Conservation (phyloP, 352 stramenopile species). For the Phytopythium chamaehyphon region DNA sequence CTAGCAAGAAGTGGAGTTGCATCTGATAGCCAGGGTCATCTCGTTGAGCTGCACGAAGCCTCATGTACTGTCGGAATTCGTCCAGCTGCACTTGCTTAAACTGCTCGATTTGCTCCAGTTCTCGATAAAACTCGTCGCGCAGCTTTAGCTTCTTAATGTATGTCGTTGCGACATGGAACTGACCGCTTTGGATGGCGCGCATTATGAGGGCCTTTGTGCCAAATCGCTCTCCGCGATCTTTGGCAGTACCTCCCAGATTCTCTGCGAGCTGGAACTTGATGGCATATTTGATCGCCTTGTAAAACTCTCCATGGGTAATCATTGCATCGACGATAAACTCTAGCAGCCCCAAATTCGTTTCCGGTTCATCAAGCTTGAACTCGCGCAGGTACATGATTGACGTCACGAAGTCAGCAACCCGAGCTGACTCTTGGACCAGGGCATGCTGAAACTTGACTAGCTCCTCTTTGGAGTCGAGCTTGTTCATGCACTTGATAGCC, state of each 20-base stretch:
- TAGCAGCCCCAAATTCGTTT: slow-evolving; percentile 37
- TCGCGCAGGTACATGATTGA: slow-evolving; percentile 66
- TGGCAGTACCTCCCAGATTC: slow-evolving; percentile 8
- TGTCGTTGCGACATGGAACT: slow-evolving; percentile 68
- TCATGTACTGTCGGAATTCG: slow-evolving; percentile 62
- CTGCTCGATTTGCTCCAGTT: slow-evolving; percentile 58
- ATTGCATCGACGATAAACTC: slow-evolving; percentile 60
- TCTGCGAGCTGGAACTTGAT: slow-evolving; percentile 73
- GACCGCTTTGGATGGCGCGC: slow-evolving; percentile 48
- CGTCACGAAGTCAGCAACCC: slow-evolving; percentile 67
- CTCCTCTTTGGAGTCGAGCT: slow-evolving; percentile 44
- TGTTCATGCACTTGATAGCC: slow-evolving; percentile 79
- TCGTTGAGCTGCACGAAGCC: slow-evolving; percentile 41
- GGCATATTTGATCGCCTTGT: slow-evolving; percentile 88
- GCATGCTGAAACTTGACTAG: slow-evolving; percentile 41
- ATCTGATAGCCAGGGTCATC: slow-evolving; percentile 37
- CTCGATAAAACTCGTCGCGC: slow-evolving; percentile 45
- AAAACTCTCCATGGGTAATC: slow-evolving; percentile 68
- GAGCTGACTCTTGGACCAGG: slow-evolving; percentile 52
- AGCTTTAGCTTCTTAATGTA: slow-evolving; percentile 85
- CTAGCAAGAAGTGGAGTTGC: slow-evolving; percentile 35
- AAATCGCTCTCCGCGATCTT: slow-evolving; percentile 19
- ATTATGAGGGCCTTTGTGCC: slow-evolving; percentile 47
- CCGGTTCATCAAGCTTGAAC: slow-evolving; percentile 59
- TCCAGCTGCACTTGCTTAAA: slow-evolving; percentile 38